Base-by-base conservation (phyloP, 2,329 filamentous ascomycete genomes). In the Eutypella sp. region DNA sequence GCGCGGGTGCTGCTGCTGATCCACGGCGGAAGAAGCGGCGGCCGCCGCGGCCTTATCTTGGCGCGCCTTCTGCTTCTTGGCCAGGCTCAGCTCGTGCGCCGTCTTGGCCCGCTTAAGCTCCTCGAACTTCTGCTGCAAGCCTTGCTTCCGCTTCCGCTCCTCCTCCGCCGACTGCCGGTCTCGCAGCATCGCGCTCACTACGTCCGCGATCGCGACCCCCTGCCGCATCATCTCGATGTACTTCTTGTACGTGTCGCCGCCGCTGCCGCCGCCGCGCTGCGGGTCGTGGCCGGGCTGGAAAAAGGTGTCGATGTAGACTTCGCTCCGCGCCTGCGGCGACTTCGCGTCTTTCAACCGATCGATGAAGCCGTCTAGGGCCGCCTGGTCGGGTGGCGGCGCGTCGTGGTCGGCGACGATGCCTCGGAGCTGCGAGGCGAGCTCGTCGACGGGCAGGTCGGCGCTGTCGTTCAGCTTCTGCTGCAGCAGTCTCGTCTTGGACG, bases 21-120 rank as follows among this genome's bases (percentile, higher is more conserved):
- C 59, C 52, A 22, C 36, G 55, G 59, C 42, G 55, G 64, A 50
- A 54, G 62, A 56, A 58, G 64, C 51, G 54, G 62, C 57, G 58
- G 68, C 55, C 3, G 56, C 58, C 40, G 66, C 55, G 16, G 58
- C 66, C 54, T 69, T 72, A 55, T 75, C 73, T 62, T 74, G 72
- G 40, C 57, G 54, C 10, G 53, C 47, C 42, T 63, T 61, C 27
- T 63, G 57, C 44, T 55, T 59, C 45, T 62, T 63, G 8, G 57
- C 55, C 50, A 59, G 60, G 33, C 51, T 54, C 9, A 59, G 49
- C 20, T 64, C 60, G 40, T 67, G 61, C 8, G 73, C 72, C 47
- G 66, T 70, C 55, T 70, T 74, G 23, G 74, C 74, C 46, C 74
- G 64, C 16, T 65, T 66, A 4, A 77, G 64, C 54, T 76, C 73